A percentile compares a stretch with the other conserved stretches of the same genome.
phyloP scores from a whole-genome alignment of 371 early-diverging fungal species.

The Saksenaea oblongispora region DNA sequence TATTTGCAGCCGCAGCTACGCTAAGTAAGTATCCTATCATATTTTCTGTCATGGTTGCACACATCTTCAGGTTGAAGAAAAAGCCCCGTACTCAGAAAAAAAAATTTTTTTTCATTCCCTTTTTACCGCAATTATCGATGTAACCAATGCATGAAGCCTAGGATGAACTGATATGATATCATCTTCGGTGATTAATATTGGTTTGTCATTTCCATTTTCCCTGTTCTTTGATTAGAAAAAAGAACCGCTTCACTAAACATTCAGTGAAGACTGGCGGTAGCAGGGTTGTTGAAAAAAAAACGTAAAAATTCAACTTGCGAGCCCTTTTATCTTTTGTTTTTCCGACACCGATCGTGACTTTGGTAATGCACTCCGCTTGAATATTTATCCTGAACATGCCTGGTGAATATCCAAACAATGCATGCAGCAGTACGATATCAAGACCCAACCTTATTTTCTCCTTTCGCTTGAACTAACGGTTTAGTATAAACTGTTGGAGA shows the following conservation, averaged over 20 bases:
- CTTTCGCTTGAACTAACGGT: too few species aligned
- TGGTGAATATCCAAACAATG: too few species aligned
- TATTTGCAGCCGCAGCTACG: conserved; percentile 1
- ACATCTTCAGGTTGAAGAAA: conserved; percentile 7
- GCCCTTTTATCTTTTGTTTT: conserved; percentile 12
- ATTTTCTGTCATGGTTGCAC: background rate
- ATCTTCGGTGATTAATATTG: conserved; percentile 42
- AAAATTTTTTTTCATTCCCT: conserved; percentile 17
- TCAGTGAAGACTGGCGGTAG: conserved; percentile 35
- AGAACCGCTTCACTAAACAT: conserved; percentile 24
- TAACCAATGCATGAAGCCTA: conserved; percentile 46
- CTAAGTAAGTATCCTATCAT: background rate
- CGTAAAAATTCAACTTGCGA: background rate
- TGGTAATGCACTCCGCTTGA: too few species aligned
- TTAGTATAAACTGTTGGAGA: too few species aligned
- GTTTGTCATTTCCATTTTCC: conserved; percentile 23
- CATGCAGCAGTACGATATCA: too few species aligned
- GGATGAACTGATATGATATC: conserved; percentile 27
- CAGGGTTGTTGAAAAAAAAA: conserved; percentile 28
- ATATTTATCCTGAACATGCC: too few species aligned
- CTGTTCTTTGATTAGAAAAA: conserved; percentile 27
- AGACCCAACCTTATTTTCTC: too few species aligned
- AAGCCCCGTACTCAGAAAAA: conserved; percentile 2
- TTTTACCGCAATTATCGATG: conserved; percentile 8
- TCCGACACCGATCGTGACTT: background rate